A percentile compares a stretch with the other conserved stretches of the same genome.
Evolutionary conservation across 2,329 filamentous ascomycete species (phyloP).

Genomic region (Colletotrichum gigasporum): DNA sequence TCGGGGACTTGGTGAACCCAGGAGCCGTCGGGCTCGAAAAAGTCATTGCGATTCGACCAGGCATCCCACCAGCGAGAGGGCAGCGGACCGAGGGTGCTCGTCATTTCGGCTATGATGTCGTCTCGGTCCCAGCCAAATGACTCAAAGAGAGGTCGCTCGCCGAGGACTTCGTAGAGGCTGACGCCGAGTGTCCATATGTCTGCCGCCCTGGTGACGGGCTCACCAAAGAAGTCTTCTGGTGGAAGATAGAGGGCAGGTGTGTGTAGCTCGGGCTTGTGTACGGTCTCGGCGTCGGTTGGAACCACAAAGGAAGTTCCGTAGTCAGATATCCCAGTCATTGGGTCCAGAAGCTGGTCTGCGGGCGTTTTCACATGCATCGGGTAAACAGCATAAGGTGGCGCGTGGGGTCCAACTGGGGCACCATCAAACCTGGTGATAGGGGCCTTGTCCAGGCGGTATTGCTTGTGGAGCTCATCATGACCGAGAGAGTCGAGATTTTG

Average conservation of each 20-base stretch:
- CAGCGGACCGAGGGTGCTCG: slow-evolving; percentile 34
- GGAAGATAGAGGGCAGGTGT: slow-evolving; percentile 35
- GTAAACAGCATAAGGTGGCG: no score
- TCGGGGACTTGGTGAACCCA: no score
- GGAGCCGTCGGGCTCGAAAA: slow-evolving; percentile 29
- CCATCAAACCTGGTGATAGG: no score
- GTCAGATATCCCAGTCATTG: no score
- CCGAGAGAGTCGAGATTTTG: no score
- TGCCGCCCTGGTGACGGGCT: slow-evolving; percentile 34
- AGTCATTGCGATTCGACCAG: slow-evolving; percentile 33
- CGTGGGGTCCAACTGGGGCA: no score
- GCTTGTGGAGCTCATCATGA: no score
- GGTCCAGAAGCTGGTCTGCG: no score
- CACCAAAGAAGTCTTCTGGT: slow-evolving; percentile 36
- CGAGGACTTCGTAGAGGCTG: slow-evolving; percentile 35
- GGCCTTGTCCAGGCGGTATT: no score
- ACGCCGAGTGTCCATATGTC: slow-evolving; percentile 38
- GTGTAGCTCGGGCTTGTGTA: slow-evolving; percentile 26
- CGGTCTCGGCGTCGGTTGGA: slow-evolving; percentile 7
- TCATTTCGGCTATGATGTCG: slow-evolving; percentile 34
- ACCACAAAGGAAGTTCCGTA: slow-evolving; percentile 36
- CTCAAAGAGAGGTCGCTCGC: slow-evolving; percentile 35
- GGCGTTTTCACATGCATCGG: no score
- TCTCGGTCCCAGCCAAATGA: slow-evolving; percentile 33
- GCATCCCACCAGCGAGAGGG: slow-evolving; percentile 35